A percentile compares a stretch with the other conserved stretches of the same genome.
Evolutionary conservation across 2,329 filamentous ascomycete genomes (phyloP).

Genomic region (Aspergillus aculeatus): DNA sequence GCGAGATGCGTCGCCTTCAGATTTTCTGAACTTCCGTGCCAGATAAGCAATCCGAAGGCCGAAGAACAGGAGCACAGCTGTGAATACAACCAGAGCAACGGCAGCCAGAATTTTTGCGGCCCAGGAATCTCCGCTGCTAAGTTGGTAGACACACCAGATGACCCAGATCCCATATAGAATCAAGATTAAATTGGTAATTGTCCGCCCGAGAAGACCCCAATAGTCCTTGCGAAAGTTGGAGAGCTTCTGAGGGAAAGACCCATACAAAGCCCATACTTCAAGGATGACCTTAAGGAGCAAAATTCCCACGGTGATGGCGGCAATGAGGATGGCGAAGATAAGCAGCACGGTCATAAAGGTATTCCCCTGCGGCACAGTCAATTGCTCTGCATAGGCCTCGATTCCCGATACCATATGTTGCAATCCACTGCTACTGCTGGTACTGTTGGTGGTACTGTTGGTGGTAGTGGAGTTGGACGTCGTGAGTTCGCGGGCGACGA

Average conservation of each 20-base stretch:
- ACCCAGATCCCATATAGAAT: constrained; percentile 94
- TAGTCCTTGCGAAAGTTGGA: constrained; percentile 90
- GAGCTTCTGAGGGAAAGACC: constrained; percentile 76
- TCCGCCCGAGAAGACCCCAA: constrained; percentile 87
- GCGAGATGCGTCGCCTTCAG: constrained; percentile 68
- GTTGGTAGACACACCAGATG: constrained; percentile 93
- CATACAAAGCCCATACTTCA: constrained; percentile 87
- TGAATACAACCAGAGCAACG: constrained; percentile 78
- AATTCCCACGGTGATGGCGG: constrained; percentile 78
- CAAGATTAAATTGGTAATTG: constrained; percentile 85
- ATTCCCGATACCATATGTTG: constrained; percentile 69
- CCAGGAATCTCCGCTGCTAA: constrained; percentile 92
- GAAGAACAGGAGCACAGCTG: constrained; percentile 76
- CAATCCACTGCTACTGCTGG: constrained; percentile 39
- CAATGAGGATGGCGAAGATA: constrained; percentile 83
- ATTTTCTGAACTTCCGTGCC: constrained; percentile 70
- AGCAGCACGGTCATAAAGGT: constrained; percentile 95
- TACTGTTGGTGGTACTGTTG: constrained; percentile 26
- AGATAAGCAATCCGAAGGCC: constrained; percentile 77
- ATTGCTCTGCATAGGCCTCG: constrained; percentile 76
- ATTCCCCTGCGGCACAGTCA: constrained; percentile 82
- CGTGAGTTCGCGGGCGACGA: constrained; percentile 54
- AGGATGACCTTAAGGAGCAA: constrained; percentile 87
- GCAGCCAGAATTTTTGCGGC: constrained; percentile 81
- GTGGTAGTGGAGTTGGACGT: constrained; percentile 44